Evolutionary conservation across 495 filamentous ascomycete species (phyloP).

Genomic region (Penicillium pancosmium): DNA sequence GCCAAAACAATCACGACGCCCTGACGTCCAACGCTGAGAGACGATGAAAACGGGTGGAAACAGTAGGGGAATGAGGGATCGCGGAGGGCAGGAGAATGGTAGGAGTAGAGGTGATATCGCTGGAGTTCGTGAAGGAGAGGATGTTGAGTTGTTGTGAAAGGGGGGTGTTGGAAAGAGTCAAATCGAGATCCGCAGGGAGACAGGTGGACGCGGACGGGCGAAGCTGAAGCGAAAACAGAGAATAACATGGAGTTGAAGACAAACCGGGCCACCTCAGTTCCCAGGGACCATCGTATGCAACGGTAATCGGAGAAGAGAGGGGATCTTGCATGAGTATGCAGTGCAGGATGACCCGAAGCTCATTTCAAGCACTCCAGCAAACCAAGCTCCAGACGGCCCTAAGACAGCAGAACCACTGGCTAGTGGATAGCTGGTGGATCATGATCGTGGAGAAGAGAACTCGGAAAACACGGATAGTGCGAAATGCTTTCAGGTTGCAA

Average conservation of each 20-base stretch:
- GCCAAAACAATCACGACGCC: conserved; percentile 50
- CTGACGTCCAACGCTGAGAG: conserved; percentile 53
- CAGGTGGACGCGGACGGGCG: conserved; percentile 14
- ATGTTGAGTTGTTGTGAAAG: conserved; percentile 23
- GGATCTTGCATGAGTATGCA: background rate
- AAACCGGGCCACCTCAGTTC: background rate
- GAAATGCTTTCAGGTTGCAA: conserved; percentile 28
- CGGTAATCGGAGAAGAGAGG: background rate
- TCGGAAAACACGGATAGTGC: conserved; percentile 3
- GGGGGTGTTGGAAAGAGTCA: conserved; percentile 16
- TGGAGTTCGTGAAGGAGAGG: conserved; percentile 31
- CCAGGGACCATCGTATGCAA: background rate
- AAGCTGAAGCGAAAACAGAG: conserved; percentile 17
- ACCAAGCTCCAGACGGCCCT: background rate
- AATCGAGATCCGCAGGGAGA: conserved; percentile 15
- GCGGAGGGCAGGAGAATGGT: conserved; percentile 18
- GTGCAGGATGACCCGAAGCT: background rate
- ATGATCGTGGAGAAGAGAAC: conserved; percentile 1
- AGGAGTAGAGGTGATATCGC: conserved; percentile 28
- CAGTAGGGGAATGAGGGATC: conserved; percentile 14
- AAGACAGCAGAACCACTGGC: background rate
- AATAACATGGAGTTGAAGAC: background rate
- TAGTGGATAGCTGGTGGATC: background rate
- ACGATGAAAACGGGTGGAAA: conserved; percentile 41
- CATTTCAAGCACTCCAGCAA: background rate